Evolutionary conservation across 1,284 basidiomycete species (phyloP), one percentile per base, ranked within the genome.

Genomic region (Entoloma clypeatum): DNA sequence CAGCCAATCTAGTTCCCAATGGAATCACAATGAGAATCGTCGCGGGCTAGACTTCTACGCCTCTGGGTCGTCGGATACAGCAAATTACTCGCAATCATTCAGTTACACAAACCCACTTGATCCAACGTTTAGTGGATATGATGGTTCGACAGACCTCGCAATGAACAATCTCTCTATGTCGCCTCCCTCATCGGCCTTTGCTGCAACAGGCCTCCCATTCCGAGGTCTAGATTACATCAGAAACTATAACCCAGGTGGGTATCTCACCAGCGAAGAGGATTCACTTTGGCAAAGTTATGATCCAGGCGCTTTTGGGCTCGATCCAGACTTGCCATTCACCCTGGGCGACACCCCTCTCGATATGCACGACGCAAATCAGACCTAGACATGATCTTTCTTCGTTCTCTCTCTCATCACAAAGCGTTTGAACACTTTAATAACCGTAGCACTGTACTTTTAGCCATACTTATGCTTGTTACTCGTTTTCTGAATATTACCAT

Each of bases 211-310:
- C 21, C 66, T 89, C 19, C 87, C 86, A 0, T 89, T 89, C 68
- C 74, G 78, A 28, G 86, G 85, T 11, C 68, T 89, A 29, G 86
- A 90, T 52, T 89, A 76, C 53, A 80, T 89, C 52, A 77, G 82
- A 48, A 88, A 85, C 53, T 86, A 82, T 57, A 67, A 62, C 46
- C 54, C 67, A 40, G 66, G 66, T 47, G 68, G 71, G 35, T 71
- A 69, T 55, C 56, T 60, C 14, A 52, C 60, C 33, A 64, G 60
- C 40, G 81, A 83, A 41, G 79, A 79, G 57, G 83, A 84, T 52
- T 67, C 71, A 21, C 62, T 83, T 31, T 87, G 85, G 80, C 80
- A 84, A 53, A 76, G 75, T 54, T 83, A 86, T 56, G 85, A 87
- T 56, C 70, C 76, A 42, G 71, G 75, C 39, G 77, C 78, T 26